Conservation (phyloP, 1,139 yeast species). For the Debaryomycetaceae sp. region DNA sequence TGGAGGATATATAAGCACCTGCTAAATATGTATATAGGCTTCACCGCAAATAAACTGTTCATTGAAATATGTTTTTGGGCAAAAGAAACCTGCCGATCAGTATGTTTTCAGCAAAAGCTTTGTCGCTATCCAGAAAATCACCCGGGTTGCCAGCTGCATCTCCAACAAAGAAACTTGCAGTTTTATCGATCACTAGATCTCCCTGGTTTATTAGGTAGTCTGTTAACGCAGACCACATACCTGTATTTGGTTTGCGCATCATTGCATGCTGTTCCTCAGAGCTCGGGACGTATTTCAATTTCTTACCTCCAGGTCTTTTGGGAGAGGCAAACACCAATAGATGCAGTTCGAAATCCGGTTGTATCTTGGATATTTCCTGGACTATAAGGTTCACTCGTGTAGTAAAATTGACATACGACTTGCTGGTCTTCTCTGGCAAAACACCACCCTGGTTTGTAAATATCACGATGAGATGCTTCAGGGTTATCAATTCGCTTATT, state of each 20-base stretch:
- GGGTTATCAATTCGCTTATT: conserved; percentile 20
- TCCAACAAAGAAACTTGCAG: conserved; percentile 71
- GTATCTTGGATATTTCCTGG: conserved; percentile 19
- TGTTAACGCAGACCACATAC: conserved; percentile 61
- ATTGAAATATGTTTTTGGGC: conserved; percentile 63
- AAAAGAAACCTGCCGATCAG: conserved; percentile 49
- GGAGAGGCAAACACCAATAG: conserved; percentile 62
- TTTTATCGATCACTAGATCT: conserved; percentile 28
- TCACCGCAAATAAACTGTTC: too few species aligned
- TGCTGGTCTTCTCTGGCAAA: conserved; percentile 38
- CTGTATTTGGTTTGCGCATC: conserved; percentile 72
- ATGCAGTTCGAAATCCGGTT: neutral
- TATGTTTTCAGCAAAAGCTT: conserved; percentile 57
- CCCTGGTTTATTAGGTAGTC: conserved; percentile 28
- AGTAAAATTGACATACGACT: conserved; percentile 50
- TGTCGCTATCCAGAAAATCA: conserved; percentile 81
- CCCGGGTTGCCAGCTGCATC: conserved; percentile 87
- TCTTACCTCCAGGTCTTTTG: conserved; percentile 41
- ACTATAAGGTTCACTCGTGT: conserved; percentile 41
- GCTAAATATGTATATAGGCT: too few species aligned
- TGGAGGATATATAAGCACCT: conserved; percentile 23
- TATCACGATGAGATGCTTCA: conserved; percentile 50
- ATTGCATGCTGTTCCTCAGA: conserved; percentile 30
- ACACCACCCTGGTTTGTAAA: conserved; percentile 88
- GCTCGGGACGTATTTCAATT: conserved; percentile 18